phyloP scores from a whole-genome alignment of 2,329 filamentous ascomycete genomes.

The Metarhizium brunneum region DNA sequence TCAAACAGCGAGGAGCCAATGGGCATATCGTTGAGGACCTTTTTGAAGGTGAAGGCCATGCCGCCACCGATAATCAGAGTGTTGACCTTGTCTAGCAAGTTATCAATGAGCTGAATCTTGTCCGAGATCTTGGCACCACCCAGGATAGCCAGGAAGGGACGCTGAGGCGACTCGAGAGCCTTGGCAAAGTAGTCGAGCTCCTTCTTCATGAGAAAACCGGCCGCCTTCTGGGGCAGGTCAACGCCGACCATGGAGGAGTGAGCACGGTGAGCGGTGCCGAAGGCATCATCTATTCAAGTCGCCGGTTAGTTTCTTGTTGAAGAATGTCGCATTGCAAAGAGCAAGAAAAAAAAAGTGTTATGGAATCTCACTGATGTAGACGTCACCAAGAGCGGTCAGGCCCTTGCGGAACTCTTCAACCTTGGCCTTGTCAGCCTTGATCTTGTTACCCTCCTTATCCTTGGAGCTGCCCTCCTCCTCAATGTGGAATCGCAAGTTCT shows the following conservation, averaged over 20 bases:
- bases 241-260: conserved; percentile 99
- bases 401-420: conserved; percentile 93
- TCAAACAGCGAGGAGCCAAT: conserved; percentile 93
- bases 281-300: conserved; percentile 69
- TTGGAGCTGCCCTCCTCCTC: conserved; percentile 97
- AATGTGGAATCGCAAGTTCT: conserved; percentile 97
- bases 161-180: conserved; percentile 84
- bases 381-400: conserved; percentile 85
- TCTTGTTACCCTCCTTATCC: conserved; percentile 91
- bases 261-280: conserved; percentile 94
- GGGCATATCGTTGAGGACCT: conserved; percentile 82
- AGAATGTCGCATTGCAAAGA: not conserved
- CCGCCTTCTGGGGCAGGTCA: conserved; percentile 90
- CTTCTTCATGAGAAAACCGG: conserved; percentile 99
- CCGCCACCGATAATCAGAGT: conserved; percentile 91
- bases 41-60: conserved; percentile 99
- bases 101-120: conserved; percentile 99
- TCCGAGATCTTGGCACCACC: conserved; percentile 97
- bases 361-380: conserved; percentile 79
- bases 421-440: conserved; percentile 90
- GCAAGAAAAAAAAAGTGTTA: not conserved
- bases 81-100: conserved; percentile 96
- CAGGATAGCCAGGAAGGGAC: conserved; percentile 96
- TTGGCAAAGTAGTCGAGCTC: conserved; percentile 99
- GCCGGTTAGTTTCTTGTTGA: conserved; percentile 9